These are phyloP conservation scores for Schizophyllum amplum DNA, from an alignment of 1,284 basidiomycete genomes.

Conservation along the genomic window DNA sequence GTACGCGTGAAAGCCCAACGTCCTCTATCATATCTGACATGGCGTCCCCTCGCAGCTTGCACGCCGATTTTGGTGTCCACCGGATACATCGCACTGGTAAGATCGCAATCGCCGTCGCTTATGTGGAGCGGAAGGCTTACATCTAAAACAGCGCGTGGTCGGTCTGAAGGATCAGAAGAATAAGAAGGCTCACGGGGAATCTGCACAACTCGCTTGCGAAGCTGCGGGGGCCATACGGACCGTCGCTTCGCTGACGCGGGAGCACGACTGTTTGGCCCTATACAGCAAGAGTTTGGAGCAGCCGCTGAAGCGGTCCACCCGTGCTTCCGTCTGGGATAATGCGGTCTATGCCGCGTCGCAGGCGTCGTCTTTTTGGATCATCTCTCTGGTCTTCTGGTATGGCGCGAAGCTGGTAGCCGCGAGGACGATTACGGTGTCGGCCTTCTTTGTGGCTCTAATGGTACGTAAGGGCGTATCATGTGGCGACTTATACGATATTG, in stretches of 20 bases:
- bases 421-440: conserved; percentile 49
- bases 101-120: conserved; percentile 16
- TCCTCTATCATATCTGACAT: too few species aligned
- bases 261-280: conserved; percentile 64
- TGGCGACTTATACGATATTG: background rate
- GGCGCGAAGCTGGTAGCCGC: conserved; percentile 65
- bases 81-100: conserved; percentile 80
- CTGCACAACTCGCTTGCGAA: conserved; percentile 88
- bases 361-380: conserved; percentile 71
- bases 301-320: conserved; percentile 61
- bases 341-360: conserved; percentile 77
- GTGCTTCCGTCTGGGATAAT: conserved; percentile 64
- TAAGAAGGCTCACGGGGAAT: conserved; percentile 76
- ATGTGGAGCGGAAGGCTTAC: background rate
- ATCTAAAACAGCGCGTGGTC: conserved; percentile 51
- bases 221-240: conserved; percentile 89
- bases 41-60: conserved; percentile 67
- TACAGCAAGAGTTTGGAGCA: conserved; percentile 70
- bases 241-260: conserved; percentile 85
- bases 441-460: conserved; percentile 84
- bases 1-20: conserved; percentile 36
- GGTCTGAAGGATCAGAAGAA: conserved; percentile 83
- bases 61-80: conserved; percentile 77
- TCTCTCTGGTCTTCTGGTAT: conserved; percentile 85
- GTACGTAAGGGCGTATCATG: conserved; percentile 28